These are phyloP conservation scores for Aspergillus ustus DNA, from an alignment of 2,329 filamentous ascomycete genomes.

Conservation along the genomic window DNA sequence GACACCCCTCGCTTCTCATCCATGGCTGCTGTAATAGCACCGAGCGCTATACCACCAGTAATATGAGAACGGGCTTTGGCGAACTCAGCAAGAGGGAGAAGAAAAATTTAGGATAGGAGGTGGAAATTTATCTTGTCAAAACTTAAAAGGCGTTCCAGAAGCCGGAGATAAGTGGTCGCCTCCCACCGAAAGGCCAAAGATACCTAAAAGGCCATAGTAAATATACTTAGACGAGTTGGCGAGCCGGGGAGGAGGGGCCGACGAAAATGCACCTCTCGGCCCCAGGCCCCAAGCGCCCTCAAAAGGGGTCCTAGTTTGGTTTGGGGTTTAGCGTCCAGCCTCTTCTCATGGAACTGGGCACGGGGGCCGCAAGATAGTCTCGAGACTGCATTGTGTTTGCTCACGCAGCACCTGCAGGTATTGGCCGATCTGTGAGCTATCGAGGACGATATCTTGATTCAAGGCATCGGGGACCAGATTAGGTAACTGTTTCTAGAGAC, in stretches of 20 bases:
- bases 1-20: constrained; percentile 26
- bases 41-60: neutral
- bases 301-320: constrained; percentile 1
- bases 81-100: neutral
- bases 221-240: constrained; percentile 9
- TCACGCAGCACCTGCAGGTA: constrained; percentile 6
- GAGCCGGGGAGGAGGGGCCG: neutral
- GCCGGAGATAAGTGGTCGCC: neutral
- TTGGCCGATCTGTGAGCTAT: constrained; percentile 3
- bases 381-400: neutral
- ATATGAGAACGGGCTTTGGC: neutral
- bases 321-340: constrained; percentile 11
- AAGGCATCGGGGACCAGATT: neutral
- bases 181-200: constrained; percentile 6
- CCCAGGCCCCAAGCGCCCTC: neutral
- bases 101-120: neutral
- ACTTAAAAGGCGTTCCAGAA: constrained; percentile 6
- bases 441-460: neutral
- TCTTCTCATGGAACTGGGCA: constrained; percentile 8
- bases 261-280: neutral
- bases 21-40: constrained; percentile 11
- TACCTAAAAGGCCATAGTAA: neutral
- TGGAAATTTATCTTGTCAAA: constrained; percentile 8
- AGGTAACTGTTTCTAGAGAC: neutral
- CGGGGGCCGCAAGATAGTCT: neutral